Evolutionary conservation across 139 green algal genomes (phyloP), one percentile per base, ranked within the genome.

Genomic region (Closterium sp.): DNA sequence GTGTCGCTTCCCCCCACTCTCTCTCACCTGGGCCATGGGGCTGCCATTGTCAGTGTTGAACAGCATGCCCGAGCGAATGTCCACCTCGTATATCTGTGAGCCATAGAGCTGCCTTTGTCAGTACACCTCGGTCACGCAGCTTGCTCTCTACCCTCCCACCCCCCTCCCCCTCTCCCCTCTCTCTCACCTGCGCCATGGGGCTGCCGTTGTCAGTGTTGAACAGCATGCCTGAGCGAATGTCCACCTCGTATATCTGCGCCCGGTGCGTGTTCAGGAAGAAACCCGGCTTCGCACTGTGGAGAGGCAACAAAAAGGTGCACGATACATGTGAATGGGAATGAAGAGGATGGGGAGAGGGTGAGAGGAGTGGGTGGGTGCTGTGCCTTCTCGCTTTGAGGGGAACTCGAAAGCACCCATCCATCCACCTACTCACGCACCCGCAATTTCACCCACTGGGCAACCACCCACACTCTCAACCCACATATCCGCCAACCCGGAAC

Each of bases 401-500:
- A n/a, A 50, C 2, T 31, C 4, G 4, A 24, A 89, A 2, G 34
- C 2, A 87, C 70, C 22, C 70, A 86, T 4, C 22, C 70, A 86
- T 27, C 22, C 70, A 86, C 70, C 22, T 27, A 86, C 70, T 2
- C 70, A 86, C 70, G 70, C 70, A 86, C 86, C 1, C 2, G 22
- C 31, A 1, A 24, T 73, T 1, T 24, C 86, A 87, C 31, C 1
- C 32, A 50, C 32, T 4, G 87, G 2, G 31, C 86, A 89, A 7
- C 24, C 32, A 90, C 32, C 4, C 17, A 70, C 34, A 90, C 32
- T 27, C 31, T 29, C 86, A 89, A 85, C 70, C 13, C 70, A 85
- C 70, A 85, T 19, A 85, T 19, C 13, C 70, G 19, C 70, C 13
- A 13, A 99, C 95, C 97, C 98, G 38, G 88, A 93, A n/a, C n/a